Evolutionary conservation across 257 asterid species (phyloP), one percentile per base, ranked within the genome.

Genomic region (Sherardia arvensis): DNA sequence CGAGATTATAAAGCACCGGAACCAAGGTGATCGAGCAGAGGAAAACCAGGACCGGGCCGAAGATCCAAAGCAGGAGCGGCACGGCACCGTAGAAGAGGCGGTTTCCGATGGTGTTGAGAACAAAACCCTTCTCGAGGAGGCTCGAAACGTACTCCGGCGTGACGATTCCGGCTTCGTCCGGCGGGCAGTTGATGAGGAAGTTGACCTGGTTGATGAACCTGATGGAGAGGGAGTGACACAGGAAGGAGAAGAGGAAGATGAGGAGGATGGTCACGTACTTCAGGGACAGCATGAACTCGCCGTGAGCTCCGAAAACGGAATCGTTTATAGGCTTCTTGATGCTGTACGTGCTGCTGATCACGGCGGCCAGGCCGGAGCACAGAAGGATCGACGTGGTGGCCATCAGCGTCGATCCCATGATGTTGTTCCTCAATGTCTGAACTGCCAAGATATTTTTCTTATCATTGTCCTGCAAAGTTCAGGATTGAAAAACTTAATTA

Each of bases 371-470:
- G 29, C 96, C 98, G 5, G 78, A 78, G 73, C 82, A 78, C 28
- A 91, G 87, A 51, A 91, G 96, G 70, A 91, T 80, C 6, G 98
- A 91, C 23, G 95, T 85, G 3, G 98, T 91, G 53, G 98, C 98
- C 98, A 91, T 91, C 14, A 91, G 73, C 2, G 96, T 91, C 25
- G 90, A 83, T 26, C 96, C 94, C 98, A 91, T 91, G 20, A 91
- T 91, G 55, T 91, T 81, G 80, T 91, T 91, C 0, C 96, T 77
- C 1, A 91, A 82, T 1, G 96, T 88, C 61, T 88, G 98, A 45
- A 91, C 92, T 23, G 94, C 95, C 68, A 91, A 76, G 66, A 91
- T 88, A 85, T 91, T 91, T 67, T 91, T 91, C 83, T 91, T 91
- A 2, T 91, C 98, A 43, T 88, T 88, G 49, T 91, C 98, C 98